Evolutionary conservation across 1,139 yeast genomes (phyloP).

Genomic region (Sugiyamaella japonica): DNA sequence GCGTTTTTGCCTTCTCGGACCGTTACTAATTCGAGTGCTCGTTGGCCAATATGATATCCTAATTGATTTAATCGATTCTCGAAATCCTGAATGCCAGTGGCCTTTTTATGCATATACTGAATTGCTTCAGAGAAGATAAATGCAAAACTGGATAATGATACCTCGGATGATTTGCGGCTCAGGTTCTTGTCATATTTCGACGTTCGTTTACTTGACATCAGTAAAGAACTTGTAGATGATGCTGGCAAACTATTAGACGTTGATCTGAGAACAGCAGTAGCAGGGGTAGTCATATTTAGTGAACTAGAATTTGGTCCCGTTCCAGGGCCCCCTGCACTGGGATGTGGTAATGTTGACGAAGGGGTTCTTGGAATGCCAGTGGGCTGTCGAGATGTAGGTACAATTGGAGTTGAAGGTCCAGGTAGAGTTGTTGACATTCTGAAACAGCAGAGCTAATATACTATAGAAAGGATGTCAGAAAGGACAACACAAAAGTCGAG

Average conservation of each 20-base stretch:
- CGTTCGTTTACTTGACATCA: constrained; percentile 17
- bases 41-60: constrained; percentile 70
- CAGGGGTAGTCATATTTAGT: neutral
- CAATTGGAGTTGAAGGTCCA: constrained; percentile 31
- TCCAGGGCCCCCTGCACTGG: constrained; percentile 23
- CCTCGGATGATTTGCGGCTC: constrained; percentile 63
- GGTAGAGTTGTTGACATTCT: constrained; percentile 21
- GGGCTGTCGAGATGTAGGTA: constrained; percentile 37
- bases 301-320: neutral
- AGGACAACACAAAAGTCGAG: neutral
- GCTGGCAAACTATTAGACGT: neutral
- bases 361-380: constrained; percentile 37
- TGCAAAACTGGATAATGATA: constrained; percentile 64
- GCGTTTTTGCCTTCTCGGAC: constrained; percentile 67
- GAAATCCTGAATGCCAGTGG: constrained; percentile 73
- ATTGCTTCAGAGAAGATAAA: constrained; percentile 73
- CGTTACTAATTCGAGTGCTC: constrained; percentile 57
- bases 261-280: constrained; percentile 1
- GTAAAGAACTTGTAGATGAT: constrained; percentile 7
- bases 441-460: neutral
- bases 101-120: constrained; percentile 60
- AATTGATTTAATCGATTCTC: constrained; percentile 72
- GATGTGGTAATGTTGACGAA: constrained; percentile 36
- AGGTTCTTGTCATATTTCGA: constrained; percentile 67
- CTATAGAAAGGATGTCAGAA: neutral